phyloP scores from a whole-genome alignment of 139 green algal species.

The Marvania coccoides region DNA sequence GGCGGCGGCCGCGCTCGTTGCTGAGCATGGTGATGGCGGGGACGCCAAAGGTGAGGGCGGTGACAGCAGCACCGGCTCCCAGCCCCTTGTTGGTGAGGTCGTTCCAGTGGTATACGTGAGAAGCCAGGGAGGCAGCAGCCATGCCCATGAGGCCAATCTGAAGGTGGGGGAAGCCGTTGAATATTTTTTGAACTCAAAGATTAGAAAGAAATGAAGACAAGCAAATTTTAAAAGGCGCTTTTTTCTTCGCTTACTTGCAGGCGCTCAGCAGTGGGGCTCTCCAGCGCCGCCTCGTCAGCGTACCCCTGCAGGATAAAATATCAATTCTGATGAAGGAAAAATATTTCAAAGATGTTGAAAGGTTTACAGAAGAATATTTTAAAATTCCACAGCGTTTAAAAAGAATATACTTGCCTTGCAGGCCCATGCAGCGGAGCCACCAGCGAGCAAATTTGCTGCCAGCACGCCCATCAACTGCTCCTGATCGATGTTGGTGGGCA shows the following conservation, averaged over 20 bases:
- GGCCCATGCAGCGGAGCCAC: conserved; percentile 9
- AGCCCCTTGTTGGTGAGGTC: conserved; percentile 20
- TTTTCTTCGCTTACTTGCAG: no score
- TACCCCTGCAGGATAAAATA: conserved; percentile 4
- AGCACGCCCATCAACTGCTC: conserved; percentile 25
- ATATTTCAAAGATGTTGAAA: no score
- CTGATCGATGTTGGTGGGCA: conserved; percentile 22
- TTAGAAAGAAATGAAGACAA: no score
- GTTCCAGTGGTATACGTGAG: conserved; percentile 8
- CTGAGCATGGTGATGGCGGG: conserved; percentile 12
- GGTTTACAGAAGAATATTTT: no score
- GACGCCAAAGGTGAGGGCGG: conserved; percentile 20
- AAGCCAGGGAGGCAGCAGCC: conserved; percentile 1
- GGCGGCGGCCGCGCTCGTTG: neutral
- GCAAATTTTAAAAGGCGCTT: no score
- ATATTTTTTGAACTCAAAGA: no score
- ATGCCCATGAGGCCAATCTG: conserved; percentile 24
- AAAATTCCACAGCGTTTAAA: no score
- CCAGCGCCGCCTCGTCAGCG: conserved; percentile 6
- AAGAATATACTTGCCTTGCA: conserved; percentile 22
- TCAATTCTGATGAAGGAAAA: no score
- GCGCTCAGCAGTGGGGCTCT: conserved; percentile 1
- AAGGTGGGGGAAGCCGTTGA: no score
- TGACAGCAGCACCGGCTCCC: neutral
- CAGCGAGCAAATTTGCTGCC: conserved; percentile 11